Conservation (phyloP, 116 monocot species). For the Zostera marina region DNA sequence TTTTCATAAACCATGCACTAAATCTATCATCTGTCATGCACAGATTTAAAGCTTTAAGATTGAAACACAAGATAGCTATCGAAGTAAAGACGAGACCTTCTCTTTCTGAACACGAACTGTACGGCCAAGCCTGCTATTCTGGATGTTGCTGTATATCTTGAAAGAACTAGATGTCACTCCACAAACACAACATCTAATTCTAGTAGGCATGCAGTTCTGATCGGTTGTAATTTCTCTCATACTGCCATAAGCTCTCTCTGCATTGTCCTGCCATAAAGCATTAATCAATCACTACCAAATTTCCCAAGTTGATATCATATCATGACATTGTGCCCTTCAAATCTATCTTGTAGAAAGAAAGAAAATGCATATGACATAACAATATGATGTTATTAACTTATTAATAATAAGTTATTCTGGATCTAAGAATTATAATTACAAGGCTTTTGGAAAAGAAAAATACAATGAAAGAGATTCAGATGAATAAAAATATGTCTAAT, state of each 20-base stretch:
- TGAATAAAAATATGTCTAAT: too few species aligned
- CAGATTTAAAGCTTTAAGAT: background rate
- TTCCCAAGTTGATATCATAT: background rate
- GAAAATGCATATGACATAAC: background rate
- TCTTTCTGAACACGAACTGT: background rate
- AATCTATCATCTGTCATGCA: too few species aligned
- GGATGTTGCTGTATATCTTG: constrained; percentile 25
- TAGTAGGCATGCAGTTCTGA: constrained; percentile 14
- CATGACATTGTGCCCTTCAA: background rate
- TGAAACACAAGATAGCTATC: too few species aligned
- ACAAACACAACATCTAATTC: constrained; percentile 74
- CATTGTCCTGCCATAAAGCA: constrained; percentile 22
- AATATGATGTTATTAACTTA: background rate
- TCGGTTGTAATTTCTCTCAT: constrained; percentile 20
- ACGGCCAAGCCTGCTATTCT: constrained; percentile 15
- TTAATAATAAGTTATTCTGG: too few species aligned
- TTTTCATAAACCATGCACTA: too few species aligned
- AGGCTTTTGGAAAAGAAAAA: too few species aligned
- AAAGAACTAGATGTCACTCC: constrained; percentile 50
- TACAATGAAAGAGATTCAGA: too few species aligned
- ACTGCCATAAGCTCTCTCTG: constrained; percentile 25
- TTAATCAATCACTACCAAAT: background rate
- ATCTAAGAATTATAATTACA: too few species aligned
- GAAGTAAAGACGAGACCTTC: background rate
- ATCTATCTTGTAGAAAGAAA: background rate